Conservation (phyloP, 176 grass and related monocot species). For the Raddia distichophylla region DNA sequence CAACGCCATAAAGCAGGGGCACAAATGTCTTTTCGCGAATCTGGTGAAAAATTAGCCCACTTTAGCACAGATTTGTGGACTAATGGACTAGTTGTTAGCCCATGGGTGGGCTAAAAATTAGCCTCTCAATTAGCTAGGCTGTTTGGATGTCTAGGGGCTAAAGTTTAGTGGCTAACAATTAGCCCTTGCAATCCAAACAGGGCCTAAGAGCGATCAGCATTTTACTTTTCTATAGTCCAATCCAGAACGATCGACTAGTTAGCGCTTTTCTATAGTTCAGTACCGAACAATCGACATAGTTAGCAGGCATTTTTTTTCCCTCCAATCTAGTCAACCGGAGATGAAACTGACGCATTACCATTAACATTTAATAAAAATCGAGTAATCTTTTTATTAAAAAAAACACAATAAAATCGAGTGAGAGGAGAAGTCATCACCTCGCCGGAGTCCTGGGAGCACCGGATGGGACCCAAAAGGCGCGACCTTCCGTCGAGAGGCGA, state of each 20-base stretch:
- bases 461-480: not conserved
- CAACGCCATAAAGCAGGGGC: no score
- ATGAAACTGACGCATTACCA: not conserved
- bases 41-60: no score
- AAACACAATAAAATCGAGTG: not conserved
- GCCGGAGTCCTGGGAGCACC: slow-evolving; percentile 35
- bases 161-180: no score
- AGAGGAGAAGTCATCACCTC: slow-evolving; percentile 25
- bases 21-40: no score
- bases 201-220: not conserved
- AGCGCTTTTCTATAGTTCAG: not conserved
- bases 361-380: not conserved
- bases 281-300: not conserved
- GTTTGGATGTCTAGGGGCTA: no score
- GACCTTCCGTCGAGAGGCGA: slow-evolving; percentile 2
- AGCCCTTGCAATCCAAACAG: no score
- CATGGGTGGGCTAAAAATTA: no score
- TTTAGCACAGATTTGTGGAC: no score
- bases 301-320: not conserved
- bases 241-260: not conserved
- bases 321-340: slow-evolving; percentile 12
- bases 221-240: not conserved
- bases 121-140: no score
- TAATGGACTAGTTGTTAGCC: no score
- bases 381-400: no score